phyloP scores from a whole-genome alignment of 345 rosid species.

The Citrus sinensis region DVS_A1.0 CM039161.1:24774001-24774500 shows the following conservation, averaged over 20 bases:
- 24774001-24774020: constrained; percentile 86
- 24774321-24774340: not conserved
- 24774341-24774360: constrained; percentile 4
- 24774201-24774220: not conserved
- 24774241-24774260: not conserved
- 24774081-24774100: not conserved
- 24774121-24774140: not conserved
- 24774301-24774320: not conserved
- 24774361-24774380: constrained; percentile 9
- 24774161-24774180: not conserved
- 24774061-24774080: not conserved
- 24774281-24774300: not conserved
- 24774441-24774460: not conserved
- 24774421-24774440: not conserved
- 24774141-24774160: not conserved
- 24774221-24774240: not conserved
- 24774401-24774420: not conserved
- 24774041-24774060: constrained; percentile 3
- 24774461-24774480: not conserved
- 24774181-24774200: not conserved
- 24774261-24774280: not conserved
- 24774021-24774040: constrained; percentile 79
- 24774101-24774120: constrained; percentile 1
- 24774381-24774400: not conserved
- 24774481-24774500: constrained; percentile 8